These are phyloP conservation scores for Peniophora sp. DNA, from an alignment of 1,284 basidiomycete species.

Conservation along the genomic window DNA sequence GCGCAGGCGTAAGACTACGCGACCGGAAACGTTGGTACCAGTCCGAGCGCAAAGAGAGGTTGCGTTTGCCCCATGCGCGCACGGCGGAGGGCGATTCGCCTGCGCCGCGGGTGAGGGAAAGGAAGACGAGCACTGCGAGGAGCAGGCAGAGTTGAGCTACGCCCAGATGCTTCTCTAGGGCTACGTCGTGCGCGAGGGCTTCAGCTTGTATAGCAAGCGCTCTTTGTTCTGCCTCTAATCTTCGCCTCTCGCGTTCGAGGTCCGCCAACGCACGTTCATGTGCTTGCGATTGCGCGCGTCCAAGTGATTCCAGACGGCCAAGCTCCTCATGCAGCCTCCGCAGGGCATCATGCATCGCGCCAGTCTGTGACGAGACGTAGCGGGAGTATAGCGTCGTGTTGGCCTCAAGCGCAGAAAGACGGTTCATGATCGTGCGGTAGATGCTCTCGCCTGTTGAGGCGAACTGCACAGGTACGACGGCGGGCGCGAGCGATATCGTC, in stretches of 20 bases:
- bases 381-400: slow-evolving; percentile 84
- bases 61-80: slow-evolving; percentile 46
- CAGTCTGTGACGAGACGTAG: slow-evolving; percentile 89
- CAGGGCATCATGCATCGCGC: slow-evolving; percentile 70
- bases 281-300: slow-evolving; percentile 56
- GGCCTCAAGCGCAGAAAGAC: slow-evolving; percentile 77
- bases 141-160: slow-evolving; percentile 78
- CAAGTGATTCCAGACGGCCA: slow-evolving; percentile 65
- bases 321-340: slow-evolving; percentile 77
- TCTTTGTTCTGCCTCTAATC: slow-evolving; percentile 62
- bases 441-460: slow-evolving; percentile 70
- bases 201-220: slow-evolving; percentile 62
- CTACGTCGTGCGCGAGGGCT: slow-evolving; percentile 69
- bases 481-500: slow-evolving; percentile 13
- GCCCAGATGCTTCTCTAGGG: slow-evolving; percentile 77
- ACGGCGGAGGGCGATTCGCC: slow-evolving; percentile 29
- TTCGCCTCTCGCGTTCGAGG: slow-evolving; percentile 61
- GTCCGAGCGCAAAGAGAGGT: slow-evolving; percentile 47
- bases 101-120: slow-evolving; percentile 77
- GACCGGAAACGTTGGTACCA: slow-evolving; percentile 38
- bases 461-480: slow-evolving; percentile 15
- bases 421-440: slow-evolving; percentile 94
- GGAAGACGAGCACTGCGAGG: slow-evolving; percentile 73
- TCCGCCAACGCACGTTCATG: slow-evolving; percentile 61
- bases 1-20: slow-evolving; percentile 22